Base-by-base conservation (phyloP, 208 protist species). In the Crithidia thermophila region DNA sequence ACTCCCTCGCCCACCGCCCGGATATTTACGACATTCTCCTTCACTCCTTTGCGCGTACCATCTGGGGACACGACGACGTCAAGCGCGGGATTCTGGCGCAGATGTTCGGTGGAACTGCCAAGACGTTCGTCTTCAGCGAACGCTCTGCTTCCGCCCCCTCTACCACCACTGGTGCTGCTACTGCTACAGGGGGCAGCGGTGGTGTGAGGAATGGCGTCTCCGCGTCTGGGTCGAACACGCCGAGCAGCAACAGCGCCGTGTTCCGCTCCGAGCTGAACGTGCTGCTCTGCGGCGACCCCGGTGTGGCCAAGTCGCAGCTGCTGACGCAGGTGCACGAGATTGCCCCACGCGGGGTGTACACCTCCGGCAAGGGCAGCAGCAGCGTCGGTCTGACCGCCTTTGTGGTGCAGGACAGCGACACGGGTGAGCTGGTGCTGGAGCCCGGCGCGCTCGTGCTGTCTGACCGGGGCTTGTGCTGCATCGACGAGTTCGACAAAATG, bases 401-500 rank as follows among this genome's bases (percentile, higher is more conserved):
- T 62, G 96, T 99, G 2, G 96, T 97, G 3, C 87, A 91, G 52
- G 98, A 99, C 75, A 79, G 90, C 23, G 98, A 99, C 28, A 99
- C 98, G 0, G 85, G 94, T 1, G 98, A 99, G 72, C 78, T 98
- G 6, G 97, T 99, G 16, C 79, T 99, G n/a, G 99, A 99, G 72
- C 92, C 85, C n/a, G 97, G 98, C 77, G 99, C 99, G 9, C 81
- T 99, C 0, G 98, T 99, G 8, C 83, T 99, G 0, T 97, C 88
- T 28, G 99, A 99, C 72, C 84, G 93, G 9, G 99, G 99, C 46
- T 77, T 99, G 18, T 99, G 99, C 82, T 99, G 99, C 86, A 99
- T 99, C 56, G 99, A 99, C 75, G 99, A 99, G 85, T 99, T 99
- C 82, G 99, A 99, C 81, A 99, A 99, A 84, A 99, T 99, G 98